These are phyloP conservation scores for Sequoia sempervirens DNA, from an alignment of 75 land plant genomes.

Conservation along the genomic window DNA sequence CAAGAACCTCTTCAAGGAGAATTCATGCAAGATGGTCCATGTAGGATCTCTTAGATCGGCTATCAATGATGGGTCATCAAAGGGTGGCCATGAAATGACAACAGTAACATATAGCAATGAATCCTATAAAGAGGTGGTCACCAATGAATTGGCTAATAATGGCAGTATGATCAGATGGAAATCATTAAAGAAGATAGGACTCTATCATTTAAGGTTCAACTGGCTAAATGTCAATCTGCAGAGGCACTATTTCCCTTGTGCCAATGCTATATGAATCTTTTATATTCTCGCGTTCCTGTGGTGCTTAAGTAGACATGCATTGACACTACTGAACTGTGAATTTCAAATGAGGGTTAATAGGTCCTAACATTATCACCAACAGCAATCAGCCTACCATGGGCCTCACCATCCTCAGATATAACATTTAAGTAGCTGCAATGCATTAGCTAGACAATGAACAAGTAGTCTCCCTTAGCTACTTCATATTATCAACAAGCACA, in stretches of 20 bases:
- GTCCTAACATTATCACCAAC: not conserved
- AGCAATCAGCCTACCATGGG: not conserved
- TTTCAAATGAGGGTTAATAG: not conserved
- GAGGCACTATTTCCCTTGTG: not conserved
- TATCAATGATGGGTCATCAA: no score
- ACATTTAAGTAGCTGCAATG: not conserved
- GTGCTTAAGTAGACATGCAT: not conserved
- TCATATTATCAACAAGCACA: not conserved
- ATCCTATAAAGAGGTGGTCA: no score
- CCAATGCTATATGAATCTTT: not conserved
- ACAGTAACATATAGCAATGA: no score
- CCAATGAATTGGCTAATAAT: no score
- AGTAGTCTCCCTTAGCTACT: not conserved
- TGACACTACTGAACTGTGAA: not conserved
- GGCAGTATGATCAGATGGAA: not conserved
- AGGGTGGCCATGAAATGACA: no score
- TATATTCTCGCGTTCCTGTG: not conserved
- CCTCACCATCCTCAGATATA: not conserved
- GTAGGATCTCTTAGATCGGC: no score
- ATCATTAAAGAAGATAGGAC: not conserved
- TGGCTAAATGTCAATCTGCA: not conserved
- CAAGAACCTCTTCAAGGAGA: no score
- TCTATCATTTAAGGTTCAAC: not conserved
- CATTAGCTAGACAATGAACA: not conserved
- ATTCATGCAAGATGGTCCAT: no score